Evolutionary conservation across 2,329 filamentous ascomycete genomes (phyloP).

Genomic region (Colletotrichum liriopes): DNA sequence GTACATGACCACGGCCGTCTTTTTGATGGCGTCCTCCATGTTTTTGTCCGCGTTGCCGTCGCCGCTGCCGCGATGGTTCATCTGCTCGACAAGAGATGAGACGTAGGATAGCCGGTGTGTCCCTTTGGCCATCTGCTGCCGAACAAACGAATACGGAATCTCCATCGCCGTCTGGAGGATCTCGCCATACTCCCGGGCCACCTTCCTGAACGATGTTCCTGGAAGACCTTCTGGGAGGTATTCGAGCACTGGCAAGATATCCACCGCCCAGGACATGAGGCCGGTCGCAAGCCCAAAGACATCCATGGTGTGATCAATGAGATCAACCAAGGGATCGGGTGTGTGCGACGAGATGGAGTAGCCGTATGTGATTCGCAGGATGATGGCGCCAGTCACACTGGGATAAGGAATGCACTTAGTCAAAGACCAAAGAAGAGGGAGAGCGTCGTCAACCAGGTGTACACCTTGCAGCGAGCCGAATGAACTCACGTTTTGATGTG

Average conservation of each 20-base stretch:
- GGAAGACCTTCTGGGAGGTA: slow-evolving; percentile 37
- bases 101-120: slow-evolving; percentile 15
- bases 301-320: slow-evolving; percentile 28
- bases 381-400: slow-evolving; percentile 41
- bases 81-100: slow-evolving; percentile 7
- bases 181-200: slow-evolving; percentile 26
- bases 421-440: not conserved
- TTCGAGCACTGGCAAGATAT: slow-evolving; percentile 30
- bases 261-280: slow-evolving; percentile 36
- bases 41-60: not conserved
- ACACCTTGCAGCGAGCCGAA: not conserved
- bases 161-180: slow-evolving; percentile 17
- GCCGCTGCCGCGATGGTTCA: not conserved
- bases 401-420: not conserved
- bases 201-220: slow-evolving; percentile 34
- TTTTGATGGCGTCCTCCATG: slow-evolving; percentile 26
- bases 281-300: slow-evolving; percentile 36
- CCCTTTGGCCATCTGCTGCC: slow-evolving; percentile 13
- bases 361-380: slow-evolving; percentile 36
- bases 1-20: slow-evolving; percentile 35
- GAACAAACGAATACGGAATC: slow-evolving; percentile 47
- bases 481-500: slow-evolving; percentile 59
- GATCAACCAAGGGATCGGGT: slow-evolving; percentile 30
- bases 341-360: slow-evolving; percentile 28
- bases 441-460: not conserved